Evolutionary conservation across 2,329 filamentous ascomycete species (phyloP).

Genomic region (Penicillium frequentans): DNA sequence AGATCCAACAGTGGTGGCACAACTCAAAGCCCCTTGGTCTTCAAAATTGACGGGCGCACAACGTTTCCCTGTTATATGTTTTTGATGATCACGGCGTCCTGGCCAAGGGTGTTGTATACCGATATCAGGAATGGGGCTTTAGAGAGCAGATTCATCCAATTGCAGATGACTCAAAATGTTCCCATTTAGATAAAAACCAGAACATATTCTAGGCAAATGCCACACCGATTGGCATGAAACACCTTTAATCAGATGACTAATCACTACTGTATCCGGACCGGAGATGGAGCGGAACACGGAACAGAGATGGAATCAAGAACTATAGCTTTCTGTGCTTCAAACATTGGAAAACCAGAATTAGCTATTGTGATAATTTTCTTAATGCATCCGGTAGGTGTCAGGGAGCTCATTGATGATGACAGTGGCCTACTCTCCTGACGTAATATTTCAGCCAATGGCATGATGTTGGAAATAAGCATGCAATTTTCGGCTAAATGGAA

Average conservation of each 20-base stretch:
- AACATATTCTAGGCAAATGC: background rate
- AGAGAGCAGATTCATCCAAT: background rate
- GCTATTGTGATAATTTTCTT: background rate
- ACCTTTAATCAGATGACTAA: background rate
- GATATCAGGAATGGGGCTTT: background rate
- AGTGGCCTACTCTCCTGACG: background rate
- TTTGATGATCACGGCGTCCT: background rate
- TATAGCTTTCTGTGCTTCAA: background rate
- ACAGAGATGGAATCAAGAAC: background rate
- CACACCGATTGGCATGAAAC: background rate
- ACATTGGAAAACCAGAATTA: background rate
- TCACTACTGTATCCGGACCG: background rate
- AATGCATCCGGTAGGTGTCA: background rate
- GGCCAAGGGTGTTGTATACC: background rate
- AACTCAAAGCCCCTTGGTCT: background rate
- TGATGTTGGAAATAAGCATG: background rate
- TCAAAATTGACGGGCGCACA: background rate
- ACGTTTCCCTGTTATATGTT: background rate
- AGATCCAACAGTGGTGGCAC: background rate
- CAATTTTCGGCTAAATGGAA: background rate
- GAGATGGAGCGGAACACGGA: constrained; percentile 4
- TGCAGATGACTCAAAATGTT: background rate
- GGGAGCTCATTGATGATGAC: background rate
- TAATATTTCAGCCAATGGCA: background rate
- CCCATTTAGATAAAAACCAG: background rate